A percentile compares a stretch with the other conserved stretches of the same genome.
These are phyloP conservation scores for Trichoderma atrobrunneum DNA, from an alignment of 2,329 filamentous ascomycete species.

Conservation along the genomic window DNA sequence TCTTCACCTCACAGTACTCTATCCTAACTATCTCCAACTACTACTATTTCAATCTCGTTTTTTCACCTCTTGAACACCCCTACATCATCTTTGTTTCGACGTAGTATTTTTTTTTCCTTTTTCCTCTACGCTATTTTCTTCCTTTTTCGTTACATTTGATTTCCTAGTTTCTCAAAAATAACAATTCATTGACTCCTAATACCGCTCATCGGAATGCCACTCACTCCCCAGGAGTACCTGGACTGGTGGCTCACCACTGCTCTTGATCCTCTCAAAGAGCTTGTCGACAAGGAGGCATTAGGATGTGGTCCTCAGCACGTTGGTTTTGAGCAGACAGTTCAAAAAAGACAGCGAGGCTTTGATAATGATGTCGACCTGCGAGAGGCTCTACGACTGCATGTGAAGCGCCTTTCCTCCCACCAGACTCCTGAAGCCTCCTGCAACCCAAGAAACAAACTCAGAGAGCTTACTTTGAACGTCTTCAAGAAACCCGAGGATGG, in stretches of 20 bases:
- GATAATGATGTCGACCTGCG: slow-evolving; percentile 29
- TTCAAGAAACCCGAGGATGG: slow-evolving; percentile 30
- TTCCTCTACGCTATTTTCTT: not conserved
- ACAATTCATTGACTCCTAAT: not conserved
- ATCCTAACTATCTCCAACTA: not conserved
- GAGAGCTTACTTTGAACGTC: slow-evolving; percentile 25
- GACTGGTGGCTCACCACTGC: slow-evolving; percentile 35
- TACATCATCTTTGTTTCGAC: not conserved
- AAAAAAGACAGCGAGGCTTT: slow-evolving; percentile 31
- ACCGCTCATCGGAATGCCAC: slow-evolving; percentile 29
- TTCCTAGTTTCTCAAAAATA: not conserved
- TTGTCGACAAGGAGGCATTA: slow-evolving; percentile 27
- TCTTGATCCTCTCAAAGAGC: slow-evolving; percentile 25
- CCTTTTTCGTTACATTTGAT: not conserved
- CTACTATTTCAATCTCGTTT: not conserved
- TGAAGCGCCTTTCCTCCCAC: slow-evolving; percentile 22
- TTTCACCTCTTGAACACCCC: not conserved
- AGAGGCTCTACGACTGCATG: slow-evolving; percentile 23
- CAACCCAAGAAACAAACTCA: slow-evolving; percentile 31
- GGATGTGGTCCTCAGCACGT: slow-evolving; percentile 27
- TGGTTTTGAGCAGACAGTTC: slow-evolving; percentile 34
- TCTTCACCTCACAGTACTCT: not conserved
- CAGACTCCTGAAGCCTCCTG: slow-evolving; percentile 23
- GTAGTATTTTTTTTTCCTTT: not conserved
- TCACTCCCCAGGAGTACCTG: slow-evolving; percentile 32